A percentile compares a stretch with the other conserved stretches of the same genome.
Evolutionary conservation across 768 basidiomycete species (phyloP).

Genomic region (Phylloporus sp.): DNA sequence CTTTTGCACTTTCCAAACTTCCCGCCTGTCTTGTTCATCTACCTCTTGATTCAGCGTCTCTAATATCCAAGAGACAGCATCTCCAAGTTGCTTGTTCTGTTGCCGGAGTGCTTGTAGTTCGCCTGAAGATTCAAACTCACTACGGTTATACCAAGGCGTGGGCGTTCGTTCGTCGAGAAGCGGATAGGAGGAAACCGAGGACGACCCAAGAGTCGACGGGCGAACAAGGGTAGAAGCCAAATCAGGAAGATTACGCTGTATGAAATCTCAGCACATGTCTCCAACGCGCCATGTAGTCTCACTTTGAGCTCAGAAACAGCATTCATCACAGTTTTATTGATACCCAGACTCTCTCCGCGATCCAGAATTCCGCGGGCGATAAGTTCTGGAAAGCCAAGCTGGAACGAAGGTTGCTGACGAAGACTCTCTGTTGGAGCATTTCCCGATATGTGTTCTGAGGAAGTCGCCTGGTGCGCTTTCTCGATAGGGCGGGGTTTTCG

Average conservation of each 20-base stretch:
- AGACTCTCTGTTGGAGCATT: constrained; percentile 27
- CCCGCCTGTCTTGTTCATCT: constrained; percentile 32
- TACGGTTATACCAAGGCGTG: constrained; percentile 61
- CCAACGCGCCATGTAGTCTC: constrained; percentile 16
- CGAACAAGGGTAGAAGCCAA: constrained; percentile 64
- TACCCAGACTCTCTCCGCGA: constrained; percentile 73
- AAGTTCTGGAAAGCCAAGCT: constrained; percentile 62
- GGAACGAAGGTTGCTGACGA: constrained; percentile 39
- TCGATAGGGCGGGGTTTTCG: constrained; percentile 33
- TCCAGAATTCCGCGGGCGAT: constrained; percentile 70
- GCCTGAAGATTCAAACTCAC: constrained; percentile 65
- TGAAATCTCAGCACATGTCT: constrained; percentile 8
- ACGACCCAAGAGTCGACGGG: constrained; percentile 37
- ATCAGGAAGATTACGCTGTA: constrained; percentile 81
- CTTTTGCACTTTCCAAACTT: constrained; percentile 39
- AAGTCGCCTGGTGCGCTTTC: constrained; percentile 26
- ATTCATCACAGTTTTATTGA: constrained; percentile 77
- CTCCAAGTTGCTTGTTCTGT: constrained; percentile 61
- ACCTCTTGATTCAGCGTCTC: constrained; percentile 60
- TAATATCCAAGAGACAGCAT: constrained; percentile 70
- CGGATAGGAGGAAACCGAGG: constrained; percentile 50
- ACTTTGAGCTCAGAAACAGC: constrained; percentile 77
- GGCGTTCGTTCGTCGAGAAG: constrained; percentile 53
- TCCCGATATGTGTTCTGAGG: constrained; percentile 17
- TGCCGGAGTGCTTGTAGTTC: constrained; percentile 50